Evolutionary conservation across 371 early-diverging fungal species (phyloP), one percentile per base, ranked within the genome.

Genomic region (Saksenaea oblongispora): DNA sequence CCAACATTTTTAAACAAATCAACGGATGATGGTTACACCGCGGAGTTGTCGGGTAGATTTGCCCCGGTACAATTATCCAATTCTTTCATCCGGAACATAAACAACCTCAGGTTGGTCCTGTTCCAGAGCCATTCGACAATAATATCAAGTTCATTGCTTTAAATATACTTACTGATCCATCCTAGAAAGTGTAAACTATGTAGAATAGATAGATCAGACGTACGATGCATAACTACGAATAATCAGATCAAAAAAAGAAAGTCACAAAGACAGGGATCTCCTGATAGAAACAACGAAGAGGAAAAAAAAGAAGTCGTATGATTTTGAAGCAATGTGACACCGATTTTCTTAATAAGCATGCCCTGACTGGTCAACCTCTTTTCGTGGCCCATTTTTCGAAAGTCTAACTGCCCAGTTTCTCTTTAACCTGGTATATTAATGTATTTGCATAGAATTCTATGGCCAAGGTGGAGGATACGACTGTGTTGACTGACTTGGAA

Each of bases 1-100:
- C 51, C 51, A 47, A 47, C 51, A 47, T 24, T 47, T 47, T 47
- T 47, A 47, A 47, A 47, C 51, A 47, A 18, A 47, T 47, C 51
- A 10, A 22, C 51, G 51, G 24, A 22, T 18, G 22, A 18, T 1
- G n/a, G 51, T 47, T 47, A 22, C 51, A 47, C 51, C 51, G 51
- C 51, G 51, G 51, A 47, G 51, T 47, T 47, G 51, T 17, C 51
- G 51, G 51, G 51, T 22, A 17, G 51, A 10, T 22, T 22, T 47
- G 51, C 51, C 51, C 51, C 51, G 51, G 51, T 47, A 47, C 22
- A 47, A 47, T 47, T 22, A 17, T 47, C 51, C 51, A 47, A 47
- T 47, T 47, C 51, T 47, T 47, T 47, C 51, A 47, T 22, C 51
- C 51, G 51, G 51, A 22, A 47, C 24, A 47, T 47, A 17, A 47